These are phyloP conservation scores for Chalciporus piperatus DNA, from an alignment of 768 basidiomycete species.

Conservation along the genomic window DNA sequence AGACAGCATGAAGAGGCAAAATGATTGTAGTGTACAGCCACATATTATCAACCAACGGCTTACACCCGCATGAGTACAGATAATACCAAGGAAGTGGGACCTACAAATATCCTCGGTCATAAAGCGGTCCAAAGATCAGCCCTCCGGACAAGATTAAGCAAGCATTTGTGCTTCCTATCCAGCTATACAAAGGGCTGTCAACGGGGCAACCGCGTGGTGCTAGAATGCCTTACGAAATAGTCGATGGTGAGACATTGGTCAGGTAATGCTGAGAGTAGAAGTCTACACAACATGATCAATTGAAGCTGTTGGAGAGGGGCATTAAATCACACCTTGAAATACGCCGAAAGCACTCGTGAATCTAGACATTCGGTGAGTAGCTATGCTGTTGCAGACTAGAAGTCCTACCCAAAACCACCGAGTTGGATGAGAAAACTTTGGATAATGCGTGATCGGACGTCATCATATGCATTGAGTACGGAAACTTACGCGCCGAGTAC, in stretches of 20 bases:
- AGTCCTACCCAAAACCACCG: slow-evolving; percentile 35
- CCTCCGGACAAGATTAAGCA: slow-evolving; percentile 44
- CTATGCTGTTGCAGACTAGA: not conserved
- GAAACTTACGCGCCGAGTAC: slow-evolving; percentile 22
- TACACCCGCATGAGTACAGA: not conserved
- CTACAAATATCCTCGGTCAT: slow-evolving; percentile 52
- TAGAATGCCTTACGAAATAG: slow-evolving; percentile 32
- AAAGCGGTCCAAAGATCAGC: slow-evolving; percentile 45
- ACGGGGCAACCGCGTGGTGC: not conserved
- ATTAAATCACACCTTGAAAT: slow-evolving; percentile 33
- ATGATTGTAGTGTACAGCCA: slow-evolving; percentile 42
- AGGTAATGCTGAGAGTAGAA: slow-evolving; percentile 39
- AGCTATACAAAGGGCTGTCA: slow-evolving; percentile 21
- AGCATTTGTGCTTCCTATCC: slow-evolving; percentile 50
- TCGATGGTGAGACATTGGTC: slow-evolving; percentile 33
- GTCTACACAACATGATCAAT: slow-evolving; percentile 24
- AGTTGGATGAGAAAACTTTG: slow-evolving; percentile 36
- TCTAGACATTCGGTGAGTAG: slow-evolving; percentile 14
- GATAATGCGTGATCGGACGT: not conserved
- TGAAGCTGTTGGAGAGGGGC: not conserved
- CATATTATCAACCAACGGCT: slow-evolving; percentile 44
- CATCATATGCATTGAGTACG: not conserved
- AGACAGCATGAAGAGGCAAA: slow-evolving; percentile 45
- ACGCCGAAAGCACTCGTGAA: slow-evolving; percentile 38
- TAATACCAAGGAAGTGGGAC: slow-evolving; percentile 2